Percentiles rank a stretch among this genome's conserved stretches.
Conservation (phyloP, 495 filamentous ascomycete genomes). For the Emericellopsis terricola region DNA sequence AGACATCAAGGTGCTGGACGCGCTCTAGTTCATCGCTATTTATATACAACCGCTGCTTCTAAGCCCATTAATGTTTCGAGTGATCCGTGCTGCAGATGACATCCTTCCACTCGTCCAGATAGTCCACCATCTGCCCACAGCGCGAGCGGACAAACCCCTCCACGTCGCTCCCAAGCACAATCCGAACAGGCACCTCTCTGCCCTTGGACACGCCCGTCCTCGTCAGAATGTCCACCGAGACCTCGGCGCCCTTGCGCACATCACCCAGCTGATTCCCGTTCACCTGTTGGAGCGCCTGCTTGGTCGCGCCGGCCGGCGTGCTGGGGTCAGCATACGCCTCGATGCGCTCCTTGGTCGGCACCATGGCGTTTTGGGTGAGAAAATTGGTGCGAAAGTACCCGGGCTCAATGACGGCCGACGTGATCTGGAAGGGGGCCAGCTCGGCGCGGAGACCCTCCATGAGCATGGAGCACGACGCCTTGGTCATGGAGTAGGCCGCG, state of each 20-base stretch:
- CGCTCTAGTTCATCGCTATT: no score
- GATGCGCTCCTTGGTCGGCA: constrained; percentile 12
- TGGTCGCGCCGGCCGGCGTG: constrained; percentile 7
- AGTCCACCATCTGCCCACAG: constrained; percentile 11
- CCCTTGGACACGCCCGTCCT: constrained; percentile 17
- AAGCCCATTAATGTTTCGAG: not conserved
- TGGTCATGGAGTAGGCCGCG: constrained; percentile 26
- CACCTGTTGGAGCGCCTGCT: constrained; percentile 7
- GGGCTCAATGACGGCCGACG: constrained; percentile 27
- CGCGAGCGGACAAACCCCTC: constrained; percentile 12
- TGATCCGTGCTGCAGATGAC: constrained; percentile 10
- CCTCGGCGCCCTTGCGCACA: constrained; percentile 21
- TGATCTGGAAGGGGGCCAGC: constrained; percentile 23
- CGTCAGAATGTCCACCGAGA: constrained; percentile 27
- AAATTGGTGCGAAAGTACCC: constrained; percentile 24
- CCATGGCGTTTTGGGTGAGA: constrained; percentile 8
- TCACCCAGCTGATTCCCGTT: constrained; percentile 24
- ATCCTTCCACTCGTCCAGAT: constrained; percentile 18
- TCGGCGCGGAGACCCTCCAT: constrained; percentile 22
- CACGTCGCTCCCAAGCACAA: constrained; percentile 16
- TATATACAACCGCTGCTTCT: no score
- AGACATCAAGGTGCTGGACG: no score
- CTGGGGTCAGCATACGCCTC: constrained; percentile 9
- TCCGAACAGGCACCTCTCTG: constrained; percentile 7
- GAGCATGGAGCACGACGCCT: constrained; percentile 23